Conservation (phyloP, 352 stramenopile genomes). For the Pelagophyceae sp. region DNA sequence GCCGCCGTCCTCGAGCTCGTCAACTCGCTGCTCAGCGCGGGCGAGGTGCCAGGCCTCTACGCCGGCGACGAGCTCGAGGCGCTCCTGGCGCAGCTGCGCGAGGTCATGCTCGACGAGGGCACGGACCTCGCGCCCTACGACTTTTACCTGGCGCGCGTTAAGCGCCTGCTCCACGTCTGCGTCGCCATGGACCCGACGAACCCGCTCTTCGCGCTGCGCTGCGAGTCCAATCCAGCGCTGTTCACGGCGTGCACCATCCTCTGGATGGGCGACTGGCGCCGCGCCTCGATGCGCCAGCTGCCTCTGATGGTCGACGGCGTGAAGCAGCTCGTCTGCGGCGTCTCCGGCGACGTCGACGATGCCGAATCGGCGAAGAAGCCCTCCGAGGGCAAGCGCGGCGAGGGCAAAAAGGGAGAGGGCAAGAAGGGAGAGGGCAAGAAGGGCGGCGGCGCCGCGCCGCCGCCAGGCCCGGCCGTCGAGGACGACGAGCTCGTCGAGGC, state of each 20-base stretch:
- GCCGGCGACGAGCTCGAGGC: constrained; percentile 83
- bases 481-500: constrained; percentile 31
- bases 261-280: constrained; percentile 83
- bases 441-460: neutral
- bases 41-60: constrained; percentile 81
- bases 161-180: constrained; percentile 74
- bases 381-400: neutral
- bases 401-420: neutral
- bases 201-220: constrained; percentile 56
- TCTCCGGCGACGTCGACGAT: constrained; percentile 6
- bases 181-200: constrained; percentile 49
- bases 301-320: constrained; percentile 52
- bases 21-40: constrained; percentile 77
- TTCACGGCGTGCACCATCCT: constrained; percentile 78
- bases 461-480: neutral
- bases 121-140: constrained; percentile 71
- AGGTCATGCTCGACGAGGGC: constrained; percentile 69
- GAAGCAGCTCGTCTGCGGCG: constrained; percentile 28
- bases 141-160: constrained; percentile 78
- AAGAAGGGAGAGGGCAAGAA: constrained; percentile 23
- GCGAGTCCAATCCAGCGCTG: constrained; percentile 81
- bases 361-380: neutral
- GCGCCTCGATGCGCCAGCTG: constrained; percentile 57
- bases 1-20: constrained; percentile 77
- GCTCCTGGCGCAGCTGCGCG: constrained; percentile 71